Evolutionary conservation across 2,329 filamentous ascomycete genomes (phyloP), one percentile per base, ranked within the genome.

Genomic region (Helicocarpus griseus): DNA sequence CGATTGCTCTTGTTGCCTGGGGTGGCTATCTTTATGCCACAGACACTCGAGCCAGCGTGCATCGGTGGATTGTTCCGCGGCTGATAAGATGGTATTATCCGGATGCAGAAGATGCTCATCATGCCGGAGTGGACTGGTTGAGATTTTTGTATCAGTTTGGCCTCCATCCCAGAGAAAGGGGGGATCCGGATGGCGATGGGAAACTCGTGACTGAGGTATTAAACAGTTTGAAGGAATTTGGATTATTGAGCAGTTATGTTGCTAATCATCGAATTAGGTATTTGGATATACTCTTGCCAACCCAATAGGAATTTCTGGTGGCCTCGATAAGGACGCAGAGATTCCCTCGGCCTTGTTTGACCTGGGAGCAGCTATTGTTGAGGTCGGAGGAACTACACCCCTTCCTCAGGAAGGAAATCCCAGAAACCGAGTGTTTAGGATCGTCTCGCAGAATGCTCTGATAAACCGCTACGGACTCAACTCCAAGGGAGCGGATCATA

Each of bases 391-490:
- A 44, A 85, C 86, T 60, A 97, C 90, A 4, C 87, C 93, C 0
- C 71, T 81, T n/a, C 85, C 91, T 0, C 93, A 98, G 66, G 78
- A 80, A 5, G 93, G 93, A 6, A 98, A 98, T 69, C 83, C 87
- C 0, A 85, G 82, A 60, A 90, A 91, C 1, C 82, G 93, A 56
- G 87, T 96, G 24, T 98, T 95, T 72, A 82, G 93, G 21, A 73
- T 97, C 5, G 85, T 87, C 0, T 83, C 81, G 29, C 81, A 95
- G 57, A 85, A 94, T 58, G 89, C 87, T 14, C 77, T 98, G 67
- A 88, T 98, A 68, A 98, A 98, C 69, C 83, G 93, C 35, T 98
- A 96, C 70, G 93, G 93, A 0, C 81, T 98, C 61, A 97, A 97
- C 72, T 95, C 88, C 11, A 80, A 85, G 54, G 93, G 93, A 19